Percentiles rank a stretch among this genome's conserved stretches.
These are phyloP conservation scores for Polygonum maritimum DNA, from an alignment of 148 eudicot genomes.

Conservation along the genomic window DNA sequence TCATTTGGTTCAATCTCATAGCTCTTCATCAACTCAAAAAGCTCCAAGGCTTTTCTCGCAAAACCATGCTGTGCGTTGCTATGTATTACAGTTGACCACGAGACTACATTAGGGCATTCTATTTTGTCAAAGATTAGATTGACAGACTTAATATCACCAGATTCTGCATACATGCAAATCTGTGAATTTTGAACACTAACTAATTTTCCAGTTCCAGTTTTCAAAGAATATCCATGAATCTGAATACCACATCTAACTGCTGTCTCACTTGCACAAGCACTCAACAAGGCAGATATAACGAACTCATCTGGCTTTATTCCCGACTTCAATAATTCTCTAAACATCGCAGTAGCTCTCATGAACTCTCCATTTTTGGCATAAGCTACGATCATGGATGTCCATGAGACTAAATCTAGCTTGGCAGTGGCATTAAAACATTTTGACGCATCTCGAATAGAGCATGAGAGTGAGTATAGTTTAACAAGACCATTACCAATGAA, in stretches of 20 bases:
- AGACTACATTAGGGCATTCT: conserved; percentile 42
- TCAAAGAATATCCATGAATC: conserved; percentile 28
- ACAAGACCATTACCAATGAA: conserved; percentile 20
- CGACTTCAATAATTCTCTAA: conserved; percentile 35
- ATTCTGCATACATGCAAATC: conserved; percentile 53
- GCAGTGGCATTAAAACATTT: conserved; percentile 18
- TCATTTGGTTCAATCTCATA: conserved; percentile 20
- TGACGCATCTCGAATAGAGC: conserved; percentile 9
- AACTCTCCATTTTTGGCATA: conserved; percentile 43
- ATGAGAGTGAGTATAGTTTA: conserved; percentile 15
- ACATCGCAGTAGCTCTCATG: conserved; percentile 39
- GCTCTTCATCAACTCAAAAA: conserved; percentile 20
- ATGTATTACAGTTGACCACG: conserved; percentile 53
- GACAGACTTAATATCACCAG: conserved; percentile 47
- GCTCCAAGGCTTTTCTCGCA: conserved; percentile 16
- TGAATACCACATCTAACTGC: conserved; percentile 38
- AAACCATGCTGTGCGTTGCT: conserved; percentile 29
- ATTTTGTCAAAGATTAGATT: conserved; percentile 34
- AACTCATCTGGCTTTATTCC: conserved; percentile 57
- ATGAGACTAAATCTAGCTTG: conserved; percentile 26
- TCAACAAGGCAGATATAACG: conserved; percentile 39
- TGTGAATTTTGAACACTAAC: conserved; percentile 22
- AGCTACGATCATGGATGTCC: conserved; percentile 63
- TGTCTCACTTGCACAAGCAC: conserved; percentile 39
- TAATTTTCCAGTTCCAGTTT: conserved; percentile 12